These are phyloP conservation scores for Suhomyces kilbournensis DNA, from an alignment of 805 yeast genomes.

Conservation along the genomic window DNA sequence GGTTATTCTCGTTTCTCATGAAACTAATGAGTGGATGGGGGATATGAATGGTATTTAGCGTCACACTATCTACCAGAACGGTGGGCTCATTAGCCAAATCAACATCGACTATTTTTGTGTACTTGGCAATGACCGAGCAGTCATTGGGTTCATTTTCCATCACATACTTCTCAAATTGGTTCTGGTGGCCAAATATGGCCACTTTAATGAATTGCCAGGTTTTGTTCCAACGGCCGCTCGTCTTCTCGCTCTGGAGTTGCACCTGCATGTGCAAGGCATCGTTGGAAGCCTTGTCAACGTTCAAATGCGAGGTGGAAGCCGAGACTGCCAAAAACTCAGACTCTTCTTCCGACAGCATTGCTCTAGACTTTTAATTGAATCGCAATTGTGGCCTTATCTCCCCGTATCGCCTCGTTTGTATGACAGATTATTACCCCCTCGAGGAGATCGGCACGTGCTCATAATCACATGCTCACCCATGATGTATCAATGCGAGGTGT, in stretches of 20 bases:
- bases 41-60: conserved; percentile 43
- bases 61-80: conserved; percentile 27
- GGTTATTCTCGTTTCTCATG: conserved; percentile 22
- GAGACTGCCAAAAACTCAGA: conserved; percentile 3
- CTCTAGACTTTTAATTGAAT: not conserved
- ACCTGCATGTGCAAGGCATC: not conserved
- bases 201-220: conserved; percentile 26
- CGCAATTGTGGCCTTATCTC: not conserved
- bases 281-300: not conserved
- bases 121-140: conserved; percentile 52
- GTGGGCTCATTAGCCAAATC: conserved; percentile 22
- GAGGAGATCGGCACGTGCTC: not conserved
- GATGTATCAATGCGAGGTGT: not conserved
- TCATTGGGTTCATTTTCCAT: conserved; percentile 49
- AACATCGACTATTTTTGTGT: conserved; percentile 37
- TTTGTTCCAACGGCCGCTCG: conserved; percentile 20
- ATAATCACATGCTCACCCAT: not conserved
- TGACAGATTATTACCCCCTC: not conserved
- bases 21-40: conserved; percentile 46
- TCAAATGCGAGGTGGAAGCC: not conserved
- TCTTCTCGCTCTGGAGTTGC: conserved; percentile 11
- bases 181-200: conserved; percentile 18
- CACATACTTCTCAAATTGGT: conserved; percentile 43
- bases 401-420: not conserved
- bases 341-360: conserved; percentile 3